These are phyloP conservation scores for Aquanectria penicillioides DNA, from an alignment of 2,329 filamentous ascomycete species.

Conservation along the genomic window DNA sequence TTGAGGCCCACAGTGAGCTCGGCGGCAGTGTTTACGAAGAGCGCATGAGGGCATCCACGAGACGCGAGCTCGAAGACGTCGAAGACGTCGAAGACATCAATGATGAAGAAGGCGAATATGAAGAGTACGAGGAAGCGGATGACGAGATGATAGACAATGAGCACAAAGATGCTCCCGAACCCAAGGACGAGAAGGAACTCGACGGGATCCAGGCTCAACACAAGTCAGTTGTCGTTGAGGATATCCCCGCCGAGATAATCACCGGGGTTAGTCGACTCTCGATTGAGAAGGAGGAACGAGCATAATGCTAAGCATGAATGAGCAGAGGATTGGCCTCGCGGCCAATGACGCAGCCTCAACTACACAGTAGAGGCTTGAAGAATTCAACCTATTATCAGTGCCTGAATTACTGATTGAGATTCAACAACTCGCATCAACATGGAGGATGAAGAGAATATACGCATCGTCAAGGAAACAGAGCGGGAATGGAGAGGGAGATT, in stretches of 20 bases:
- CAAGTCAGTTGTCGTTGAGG: conserved; percentile 48
- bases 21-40: conserved; percentile 58
- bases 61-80: conserved; percentile 52
- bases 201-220: conserved; percentile 25
- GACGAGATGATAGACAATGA: conserved; percentile 44
- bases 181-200: conserved; percentile 30
- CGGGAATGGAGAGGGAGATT: not conserved
- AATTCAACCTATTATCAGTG: conserved; percentile 2
- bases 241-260: conserved; percentile 66
- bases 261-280: conserved; percentile 67
- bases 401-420: conserved; percentile 41
- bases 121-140: conserved; percentile 49
- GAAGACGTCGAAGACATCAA: conserved; percentile 50
- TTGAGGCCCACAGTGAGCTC: conserved; percentile 54
- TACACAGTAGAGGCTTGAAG: conserved; percentile 27
- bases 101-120: conserved; percentile 49
- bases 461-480: not conserved
- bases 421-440: conserved; percentile 27
- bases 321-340: conserved; percentile 32
- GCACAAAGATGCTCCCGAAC: conserved; percentile 26
- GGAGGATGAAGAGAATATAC: not conserved
- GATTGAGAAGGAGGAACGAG: conserved; percentile 52
- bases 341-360: conserved; percentile 23
- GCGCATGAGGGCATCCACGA: conserved; percentile 51
- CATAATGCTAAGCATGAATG: conserved; percentile 34